Conservation (phyloP, 805 yeast genomes). For the Kurtzmaniella fragi region DNA sequence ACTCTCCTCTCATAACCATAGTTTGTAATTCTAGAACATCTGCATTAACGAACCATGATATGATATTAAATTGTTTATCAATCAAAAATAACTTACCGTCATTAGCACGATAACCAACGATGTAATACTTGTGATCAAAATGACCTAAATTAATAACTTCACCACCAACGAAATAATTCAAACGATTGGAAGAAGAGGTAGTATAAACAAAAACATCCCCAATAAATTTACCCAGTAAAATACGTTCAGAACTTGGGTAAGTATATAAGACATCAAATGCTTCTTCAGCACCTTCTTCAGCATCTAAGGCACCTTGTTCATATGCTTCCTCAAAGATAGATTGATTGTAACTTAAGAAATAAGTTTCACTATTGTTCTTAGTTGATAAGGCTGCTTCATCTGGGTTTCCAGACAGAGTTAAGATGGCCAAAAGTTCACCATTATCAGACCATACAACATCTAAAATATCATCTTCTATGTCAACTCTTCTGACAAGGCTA, state of each 20-base stretch:
- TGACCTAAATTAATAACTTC: slow-evolving; percentile 88
- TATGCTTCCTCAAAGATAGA: slow-evolving; percentile 62
- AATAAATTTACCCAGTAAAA: slow-evolving; percentile 90
- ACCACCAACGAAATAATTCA: slow-evolving; percentile 94
- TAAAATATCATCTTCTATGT: slow-evolving; percentile 66
- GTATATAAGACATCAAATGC: slow-evolving; percentile 83
- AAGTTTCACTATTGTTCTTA: slow-evolving; percentile 60
- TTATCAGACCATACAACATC: slow-evolving; percentile 91
- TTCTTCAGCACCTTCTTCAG: slow-evolving; percentile 85
- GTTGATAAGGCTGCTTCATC: slow-evolving; percentile 11
- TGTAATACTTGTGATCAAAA: slow-evolving; percentile 80
- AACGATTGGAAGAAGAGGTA: slow-evolving; percentile 70
- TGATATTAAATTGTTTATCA: slow-evolving; percentile 83
- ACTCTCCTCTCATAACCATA: slow-evolving; percentile 88
- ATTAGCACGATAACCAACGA: slow-evolving; percentile 85
- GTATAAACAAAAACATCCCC: slow-evolving; percentile 96
- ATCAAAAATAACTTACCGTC: slow-evolving; percentile 87
- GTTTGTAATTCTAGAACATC: slow-evolving; percentile 95
- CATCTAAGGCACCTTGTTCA: slow-evolving; percentile 51
- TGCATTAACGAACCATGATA: slow-evolving; percentile 75
- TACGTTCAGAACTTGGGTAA: slow-evolving; percentile 59
- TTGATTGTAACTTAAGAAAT: slow-evolving; percentile 69
- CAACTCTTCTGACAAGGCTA: slow-evolving; percentile 77
- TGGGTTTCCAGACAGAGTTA: slow-evolving; percentile 29
- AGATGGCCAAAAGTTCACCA: slow-evolving; percentile 80